Percentiles rank a stretch among this genome's conserved stretches.
phyloP scores from a whole-genome alignment of 2,329 filamentous ascomycete species.

The Catunica adiposa region DNA sequence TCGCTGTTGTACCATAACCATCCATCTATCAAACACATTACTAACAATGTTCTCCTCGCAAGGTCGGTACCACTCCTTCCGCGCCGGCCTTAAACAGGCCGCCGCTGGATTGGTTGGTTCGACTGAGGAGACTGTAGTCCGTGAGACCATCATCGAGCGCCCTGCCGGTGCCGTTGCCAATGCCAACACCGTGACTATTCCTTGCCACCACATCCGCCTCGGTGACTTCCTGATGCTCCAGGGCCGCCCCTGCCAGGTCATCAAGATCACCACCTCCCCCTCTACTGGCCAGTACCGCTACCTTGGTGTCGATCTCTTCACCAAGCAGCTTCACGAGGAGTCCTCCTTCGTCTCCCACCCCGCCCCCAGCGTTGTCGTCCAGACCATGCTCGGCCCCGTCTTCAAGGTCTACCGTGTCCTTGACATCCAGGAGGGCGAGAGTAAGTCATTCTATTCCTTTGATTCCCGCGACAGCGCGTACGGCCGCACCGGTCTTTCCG shows the following conservation, averaged over 20 bases:
- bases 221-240: constrained; percentile 98
- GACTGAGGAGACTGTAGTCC: constrained; percentile 28
- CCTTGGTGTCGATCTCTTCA: constrained; percentile 99
- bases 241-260: constrained; percentile 98
- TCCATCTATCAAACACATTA: background rate
- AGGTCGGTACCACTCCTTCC: constrained; percentile 46
- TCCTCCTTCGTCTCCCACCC: constrained; percentile 96
- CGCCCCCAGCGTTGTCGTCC: constrained; percentile 85
- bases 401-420: constrained; percentile 99
- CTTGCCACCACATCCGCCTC: constrained; percentile 98
- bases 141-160: constrained; percentile 25
- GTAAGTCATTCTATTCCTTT: constrained; percentile 14
- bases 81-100: constrained; percentile 38
- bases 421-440: constrained; percentile 69
- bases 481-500: background rate
- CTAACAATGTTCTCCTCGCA: constrained; percentile 14
- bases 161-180: constrained; percentile 21
- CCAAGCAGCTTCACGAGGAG: constrained; percentile 98
- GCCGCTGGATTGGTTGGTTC: constrained; percentile 37
- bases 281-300: constrained; percentile 99
- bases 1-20: background rate
- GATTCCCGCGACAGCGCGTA: background rate
- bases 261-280: constrained; percentile 94
- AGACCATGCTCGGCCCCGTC: constrained; percentile 98
- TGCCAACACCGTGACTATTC: constrained; percentile 88